Evolutionary conservation across 2,329 filamentous ascomycete species (phyloP).

Genomic region (Tolypocladium guangdongense): DNA sequence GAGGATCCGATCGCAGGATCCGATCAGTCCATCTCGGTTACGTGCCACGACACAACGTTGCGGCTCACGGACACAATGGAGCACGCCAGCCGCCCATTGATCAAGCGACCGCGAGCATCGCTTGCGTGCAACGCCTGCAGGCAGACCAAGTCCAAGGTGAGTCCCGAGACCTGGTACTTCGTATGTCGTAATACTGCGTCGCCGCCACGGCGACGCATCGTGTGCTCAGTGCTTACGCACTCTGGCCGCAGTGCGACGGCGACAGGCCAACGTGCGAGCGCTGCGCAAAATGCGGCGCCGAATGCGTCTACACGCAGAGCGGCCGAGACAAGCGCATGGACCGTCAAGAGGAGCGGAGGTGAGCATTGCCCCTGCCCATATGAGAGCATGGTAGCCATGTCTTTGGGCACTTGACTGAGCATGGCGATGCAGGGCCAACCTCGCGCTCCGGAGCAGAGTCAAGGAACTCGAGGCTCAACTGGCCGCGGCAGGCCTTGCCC

Average conservation of each 20-base stretch:
- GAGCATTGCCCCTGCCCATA: neutral
- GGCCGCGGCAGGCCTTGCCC: slow-evolving; percentile 1
- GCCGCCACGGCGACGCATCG: neutral
- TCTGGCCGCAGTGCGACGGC: slow-evolving; percentile 9
- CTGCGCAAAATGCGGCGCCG: slow-evolving; percentile 6
- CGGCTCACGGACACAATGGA: slow-evolving; percentile 3
- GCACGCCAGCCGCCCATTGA: slow-evolving; percentile 7
- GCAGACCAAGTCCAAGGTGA: slow-evolving; percentile 14
- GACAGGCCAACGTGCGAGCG: slow-evolving; percentile 11
- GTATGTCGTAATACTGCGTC: too few species aligned
- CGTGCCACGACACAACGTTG: neutral
- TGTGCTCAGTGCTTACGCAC: neutral
- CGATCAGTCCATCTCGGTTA: neutral
- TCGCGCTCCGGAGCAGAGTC: slow-evolving; percentile 9
- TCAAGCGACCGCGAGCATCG: slow-evolving; percentile 11
- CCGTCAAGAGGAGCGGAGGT: slow-evolving; percentile 11
- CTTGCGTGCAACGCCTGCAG: slow-evolving; percentile 12
- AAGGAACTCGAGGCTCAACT: slow-evolving; percentile 12
- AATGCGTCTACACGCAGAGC: slow-evolving; percentile 11
- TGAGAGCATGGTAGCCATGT: neutral
- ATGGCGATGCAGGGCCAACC: slow-evolving; percentile 3
- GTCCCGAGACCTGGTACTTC: neutral
- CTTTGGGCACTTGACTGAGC: neutral
- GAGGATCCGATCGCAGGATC: too few species aligned
- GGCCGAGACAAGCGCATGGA: slow-evolving; percentile 13